A percentile compares a stretch with the other conserved stretches of the same genome.
These are phyloP conservation scores for Lycium barbarum DNA, from an alignment of 257 asterid species.

Conservation along the genomic window DNA sequence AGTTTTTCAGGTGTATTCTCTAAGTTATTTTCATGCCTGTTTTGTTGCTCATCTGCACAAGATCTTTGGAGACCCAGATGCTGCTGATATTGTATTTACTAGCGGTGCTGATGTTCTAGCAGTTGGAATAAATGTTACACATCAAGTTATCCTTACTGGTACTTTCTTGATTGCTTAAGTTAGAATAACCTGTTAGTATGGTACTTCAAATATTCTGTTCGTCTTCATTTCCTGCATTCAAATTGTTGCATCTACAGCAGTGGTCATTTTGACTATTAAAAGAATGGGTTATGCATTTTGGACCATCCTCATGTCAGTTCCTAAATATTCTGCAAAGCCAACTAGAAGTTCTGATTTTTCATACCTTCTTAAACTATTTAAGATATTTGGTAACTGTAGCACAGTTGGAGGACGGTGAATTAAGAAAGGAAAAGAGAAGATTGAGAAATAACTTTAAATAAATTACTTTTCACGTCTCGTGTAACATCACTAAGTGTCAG, in stretches of 20 bases:
- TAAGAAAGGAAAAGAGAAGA: not conserved
- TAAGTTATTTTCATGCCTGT: constrained; percentile 25
- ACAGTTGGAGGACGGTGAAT: not conserved
- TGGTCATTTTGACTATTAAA: not conserved
- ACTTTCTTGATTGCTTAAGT: constrained; percentile 23
- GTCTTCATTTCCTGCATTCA: not conserved
- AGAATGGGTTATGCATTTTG: not conserved
- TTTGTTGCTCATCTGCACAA: constrained; percentile 42
- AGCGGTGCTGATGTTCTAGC: constrained; percentile 98
- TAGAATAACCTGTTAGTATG: not conserved
- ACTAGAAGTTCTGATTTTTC: not conserved
- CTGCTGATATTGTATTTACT: constrained; percentile 95
- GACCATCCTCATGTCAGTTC: constrained; percentile 25
- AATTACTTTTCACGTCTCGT: not conserved
- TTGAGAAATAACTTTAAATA: constrained; percentile 13
- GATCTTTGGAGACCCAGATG: constrained; percentile 99
- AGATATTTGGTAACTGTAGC: not conserved
- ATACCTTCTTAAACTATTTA: not conserved
- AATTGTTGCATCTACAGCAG: not conserved
- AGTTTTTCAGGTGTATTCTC: constrained; percentile 18
- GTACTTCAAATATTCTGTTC: constrained; percentile 1
- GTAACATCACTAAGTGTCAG: not conserved
- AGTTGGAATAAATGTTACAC: constrained; percentile 90
- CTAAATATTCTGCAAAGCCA: not conserved
- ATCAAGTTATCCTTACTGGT: constrained; percentile 95